Percentiles rank a stretch among this genome's conserved stretches.
phyloP scores from a whole-genome alignment of 139 green algal genomes.

The Chlamydomonas asymmetrica region DNA sequence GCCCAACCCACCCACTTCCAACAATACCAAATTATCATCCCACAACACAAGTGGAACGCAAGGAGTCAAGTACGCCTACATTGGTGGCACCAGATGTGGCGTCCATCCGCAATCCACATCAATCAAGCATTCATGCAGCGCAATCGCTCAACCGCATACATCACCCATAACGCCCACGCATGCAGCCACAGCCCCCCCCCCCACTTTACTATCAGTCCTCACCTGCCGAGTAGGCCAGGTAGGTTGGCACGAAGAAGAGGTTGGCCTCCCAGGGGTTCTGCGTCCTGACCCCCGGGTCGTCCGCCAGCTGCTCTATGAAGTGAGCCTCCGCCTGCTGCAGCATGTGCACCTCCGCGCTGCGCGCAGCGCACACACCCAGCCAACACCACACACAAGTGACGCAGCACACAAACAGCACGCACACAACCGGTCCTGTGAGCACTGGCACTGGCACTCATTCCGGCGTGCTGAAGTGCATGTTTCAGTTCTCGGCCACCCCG shows the following conservation, averaged over 20 bases:
- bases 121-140: too few relatives aligned
- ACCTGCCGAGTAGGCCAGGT: constrained; percentile 20
- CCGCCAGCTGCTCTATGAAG: constrained; percentile 11
- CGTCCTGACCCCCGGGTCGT: constrained; percentile 15
- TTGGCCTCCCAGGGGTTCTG: constrained; percentile 42
- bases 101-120: too few relatives aligned
- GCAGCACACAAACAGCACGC: not conserved
- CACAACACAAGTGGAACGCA: too few relatives aligned
- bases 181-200: not conserved
- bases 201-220: not conserved
- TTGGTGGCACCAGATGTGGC: too few relatives aligned
- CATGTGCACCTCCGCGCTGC: not conserved
- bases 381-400: too few relatives aligned
- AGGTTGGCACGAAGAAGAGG: constrained; percentile 40
- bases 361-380: not conserved
- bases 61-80: too few relatives aligned
- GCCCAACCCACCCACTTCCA: too few relatives aligned
- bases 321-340: constrained; percentile 16
- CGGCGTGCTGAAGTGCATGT: too few relatives aligned
- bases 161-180: not conserved
- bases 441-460: not conserved
- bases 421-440: not conserved
- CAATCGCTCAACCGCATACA: too few relatives aligned
- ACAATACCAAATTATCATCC: too few relatives aligned
- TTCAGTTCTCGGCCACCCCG: too few relatives aligned